A percentile compares a stretch with the other conserved stretches of the same genome.
These are phyloP conservation scores for Russula compacta DNA, from an alignment of 768 basidiomycete species.

Conservation along the genomic window DNA sequence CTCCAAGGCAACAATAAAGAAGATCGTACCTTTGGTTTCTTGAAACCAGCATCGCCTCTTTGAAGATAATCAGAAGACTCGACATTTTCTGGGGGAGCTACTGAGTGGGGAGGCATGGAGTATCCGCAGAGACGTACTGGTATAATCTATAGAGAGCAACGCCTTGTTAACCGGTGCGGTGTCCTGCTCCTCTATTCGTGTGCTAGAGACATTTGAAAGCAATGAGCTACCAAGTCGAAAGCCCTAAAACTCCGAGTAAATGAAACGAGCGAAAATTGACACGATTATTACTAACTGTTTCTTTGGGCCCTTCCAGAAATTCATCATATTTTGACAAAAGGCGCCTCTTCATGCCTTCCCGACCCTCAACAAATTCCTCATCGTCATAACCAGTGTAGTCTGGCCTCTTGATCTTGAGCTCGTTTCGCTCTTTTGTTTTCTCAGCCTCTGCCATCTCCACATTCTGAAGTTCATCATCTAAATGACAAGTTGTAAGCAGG, in stretches of 20 bases:
- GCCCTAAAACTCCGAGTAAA: constrained; percentile 39
- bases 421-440: constrained; percentile 64
- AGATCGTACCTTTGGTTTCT: constrained; percentile 72
- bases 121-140: constrained; percentile 47
- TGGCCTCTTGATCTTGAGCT: constrained; percentile 78
- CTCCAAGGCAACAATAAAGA: background rate
- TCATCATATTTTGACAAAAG: constrained; percentile 93
- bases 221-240: constrained; percentile 75
- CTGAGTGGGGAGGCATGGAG: constrained; percentile 7
- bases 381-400: constrained; percentile 96
- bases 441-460: constrained; percentile 90
- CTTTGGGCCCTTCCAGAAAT: constrained; percentile 64
- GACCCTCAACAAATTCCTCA: constrained; percentile 77
- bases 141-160: constrained; percentile 78
- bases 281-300: constrained; percentile 41
- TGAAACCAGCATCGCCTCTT: constrained; percentile 90
- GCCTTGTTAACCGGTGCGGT: constrained; percentile 69
- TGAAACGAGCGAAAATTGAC: background rate
- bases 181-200: constrained; percentile 37
- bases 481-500: constrained; percentile 1
- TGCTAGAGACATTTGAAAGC: constrained; percentile 30
- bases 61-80: constrained; percentile 81
- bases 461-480: constrained; percentile 98
- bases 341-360: constrained; percentile 70
- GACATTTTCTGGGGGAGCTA: constrained; percentile 56